phyloP scores from a whole-genome alignment of 768 basidiomycete genomes.

The Pleurotus ostreatus region DNA sequence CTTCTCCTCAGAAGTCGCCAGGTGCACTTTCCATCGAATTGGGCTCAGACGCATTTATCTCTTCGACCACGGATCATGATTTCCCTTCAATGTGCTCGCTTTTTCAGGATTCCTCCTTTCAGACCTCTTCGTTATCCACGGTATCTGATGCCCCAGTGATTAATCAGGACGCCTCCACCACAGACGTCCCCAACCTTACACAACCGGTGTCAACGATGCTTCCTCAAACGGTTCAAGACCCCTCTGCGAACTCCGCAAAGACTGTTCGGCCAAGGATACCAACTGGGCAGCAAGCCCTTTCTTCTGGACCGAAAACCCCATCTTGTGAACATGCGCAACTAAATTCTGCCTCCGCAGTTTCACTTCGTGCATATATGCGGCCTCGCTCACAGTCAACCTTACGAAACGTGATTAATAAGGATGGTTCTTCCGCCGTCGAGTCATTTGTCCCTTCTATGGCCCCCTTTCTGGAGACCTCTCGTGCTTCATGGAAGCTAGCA shows the following conservation, averaged over 20 bases:
- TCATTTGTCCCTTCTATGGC: background rate
- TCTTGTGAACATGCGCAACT: background rate
- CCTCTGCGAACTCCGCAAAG: background rate
- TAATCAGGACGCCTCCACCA: no score
- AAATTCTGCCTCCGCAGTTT: background rate
- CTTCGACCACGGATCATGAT: no score
- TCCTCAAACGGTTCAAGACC: no score
- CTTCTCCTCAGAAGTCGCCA: conserved; percentile 7
- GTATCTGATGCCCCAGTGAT: no score
- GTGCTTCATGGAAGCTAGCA: background rate
- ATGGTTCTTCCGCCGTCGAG: background rate
- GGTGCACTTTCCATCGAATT: background rate
- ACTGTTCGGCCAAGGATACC: background rate
- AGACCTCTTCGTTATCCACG: no score
- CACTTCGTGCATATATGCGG: conserved; percentile 2
- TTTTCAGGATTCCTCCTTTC: no score
- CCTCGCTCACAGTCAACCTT: background rate
- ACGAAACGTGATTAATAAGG: conserved; percentile 1
- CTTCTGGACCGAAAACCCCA: background rate
- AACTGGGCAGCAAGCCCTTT: background rate
- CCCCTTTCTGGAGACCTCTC: conserved; percentile 2
- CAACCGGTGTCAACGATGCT: no score
- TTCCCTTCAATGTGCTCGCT: no score
- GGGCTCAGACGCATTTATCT: no score
- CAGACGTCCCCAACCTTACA: no score